Evolutionary conservation across 768 basidiomycete species (phyloP).

Genomic region (Suillus luteus): DNA sequence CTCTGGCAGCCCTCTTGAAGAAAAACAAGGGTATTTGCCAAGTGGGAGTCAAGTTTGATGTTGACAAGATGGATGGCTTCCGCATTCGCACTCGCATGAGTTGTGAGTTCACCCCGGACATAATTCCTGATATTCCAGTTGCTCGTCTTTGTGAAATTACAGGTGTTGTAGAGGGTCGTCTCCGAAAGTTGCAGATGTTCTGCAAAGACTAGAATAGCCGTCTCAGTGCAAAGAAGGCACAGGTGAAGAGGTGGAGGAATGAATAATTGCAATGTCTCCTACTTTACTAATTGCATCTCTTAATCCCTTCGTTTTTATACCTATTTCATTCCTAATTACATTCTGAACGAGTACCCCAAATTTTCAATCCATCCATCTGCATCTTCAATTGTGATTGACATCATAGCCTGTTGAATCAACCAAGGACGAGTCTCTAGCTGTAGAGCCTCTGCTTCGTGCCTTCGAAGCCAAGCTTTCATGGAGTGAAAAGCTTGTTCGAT

Average conservation of each 20-base stretch:
- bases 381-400: constrained; percentile 21
- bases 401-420: constrained; percentile 25
- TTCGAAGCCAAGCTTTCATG: constrained; percentile 33
- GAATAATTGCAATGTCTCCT: background rate
- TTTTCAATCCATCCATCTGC: constrained; percentile 27
- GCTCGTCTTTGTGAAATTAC: background rate
- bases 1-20: constrained; percentile 7
- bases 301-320: constrained; percentile 7
- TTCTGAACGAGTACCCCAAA: constrained; percentile 21
- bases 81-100: constrained; percentile 15
- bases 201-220: constrained; percentile 2
- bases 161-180: background rate
- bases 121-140: constrained; percentile 6
- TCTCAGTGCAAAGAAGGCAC: background rate
- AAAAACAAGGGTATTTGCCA: constrained; percentile 16
- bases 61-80: constrained; percentile 27
- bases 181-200: constrained; percentile 4
- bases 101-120: background rate
- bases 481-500: constrained; percentile 38
- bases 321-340: constrained; percentile 9
- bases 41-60: constrained; percentile 24
- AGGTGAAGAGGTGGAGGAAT: background rate
- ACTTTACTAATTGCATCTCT: background rate
- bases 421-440: constrained; percentile 17
- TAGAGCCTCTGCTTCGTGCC: constrained; percentile 22